These are phyloP conservation scores for Musa beccarii DNA, from an alignment of 176 grass and related monocot genomes.

Conservation along the genomic window DNA sequence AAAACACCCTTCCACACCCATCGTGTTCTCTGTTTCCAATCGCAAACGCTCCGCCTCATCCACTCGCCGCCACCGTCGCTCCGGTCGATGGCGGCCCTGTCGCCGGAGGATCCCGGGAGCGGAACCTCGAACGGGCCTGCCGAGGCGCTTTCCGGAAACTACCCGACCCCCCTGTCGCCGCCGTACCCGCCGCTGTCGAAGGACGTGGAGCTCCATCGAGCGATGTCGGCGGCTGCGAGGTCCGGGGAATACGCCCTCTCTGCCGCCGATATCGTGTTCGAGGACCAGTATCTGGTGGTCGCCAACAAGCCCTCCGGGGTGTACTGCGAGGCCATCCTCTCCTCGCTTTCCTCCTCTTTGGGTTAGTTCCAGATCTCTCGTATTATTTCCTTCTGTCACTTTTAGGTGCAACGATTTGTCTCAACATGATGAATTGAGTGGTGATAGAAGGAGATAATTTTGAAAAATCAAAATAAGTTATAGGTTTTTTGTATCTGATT, in stretches of 20 bases:
- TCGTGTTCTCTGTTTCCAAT: not conserved
- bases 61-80: not conserved
- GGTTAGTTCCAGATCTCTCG: not conserved
- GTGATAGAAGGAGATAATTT: not conserved
- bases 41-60: not conserved
- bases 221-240: constrained; percentile 59
- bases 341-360: constrained; percentile 27
- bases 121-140: not conserved
- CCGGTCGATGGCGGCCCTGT: constrained; percentile 6
- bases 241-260: constrained; percentile 25
- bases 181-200: constrained; percentile 70
- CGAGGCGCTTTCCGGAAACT: not conserved
- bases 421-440: not conserved
- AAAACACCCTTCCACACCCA: not conserved
- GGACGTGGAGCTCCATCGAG: constrained; percentile 73
- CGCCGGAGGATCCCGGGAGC: not conserved
- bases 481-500: too few species aligned
- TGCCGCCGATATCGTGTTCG: constrained; percentile 38
- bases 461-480: too few species aligned
- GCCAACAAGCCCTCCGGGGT: constrained; percentile 77
- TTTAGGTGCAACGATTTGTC: not conserved
- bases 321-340: constrained; percentile 77
- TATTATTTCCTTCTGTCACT: not conserved
- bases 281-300: constrained; percentile 74
- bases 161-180: constrained; percentile 59